Base-by-base conservation (phyloP, 495 filamentous ascomycete genomes). In the Podospora pseudocomata region DNA sequence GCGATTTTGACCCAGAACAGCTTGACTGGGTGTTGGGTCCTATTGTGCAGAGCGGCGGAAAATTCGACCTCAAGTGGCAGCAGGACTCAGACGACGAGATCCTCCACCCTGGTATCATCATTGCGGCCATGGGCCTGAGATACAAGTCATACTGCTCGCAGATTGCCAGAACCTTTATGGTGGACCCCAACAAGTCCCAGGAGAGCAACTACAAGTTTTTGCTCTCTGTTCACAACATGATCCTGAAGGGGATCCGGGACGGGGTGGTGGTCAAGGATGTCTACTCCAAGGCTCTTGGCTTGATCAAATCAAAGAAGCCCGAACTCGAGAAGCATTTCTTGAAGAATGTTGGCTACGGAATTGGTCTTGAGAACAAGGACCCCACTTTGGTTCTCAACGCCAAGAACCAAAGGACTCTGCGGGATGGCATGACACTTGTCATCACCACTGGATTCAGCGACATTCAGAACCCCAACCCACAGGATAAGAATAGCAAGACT, bases 361-460 rank as follows among this genome's bases (percentile, higher is more conserved):
- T 98, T 72, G 95, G 95, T 67, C 93, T 98, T 56, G 95, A 99
- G 81, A 89, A 88, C 61, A 87, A 90, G 67, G 95, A 99, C 75
- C 76, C 85, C 2, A 93, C 90, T 4, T 85, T 98, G 67, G 74
- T 93, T 4, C 82, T 99, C 32, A 97, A 91, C 74, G 89, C 82
- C 65, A 97, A 97, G 80, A 97, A 91, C 76, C 87, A 82, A 27
- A 84, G 93, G 16, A 84, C 87, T 28, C 78, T 99, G 63, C 95
- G 92, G 76, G 96, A 97, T 75, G 96, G 96, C 70, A 99, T 98
- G 95, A 98, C 96, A 4, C 84, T 99, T 56, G 90, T 88, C 73
- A 85, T 99, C 70, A 92, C 89, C 9, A 90, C 94, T 54, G 93
- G 95, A 1, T 90, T 99, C 78, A 89, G 84, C 65, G 94, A 97